Percentiles rank a stretch among this genome's conserved stretches.
Evolutionary conservation across 768 basidiomycete genomes (phyloP).

Genomic region (Boletus eberwhitei): DNA sequence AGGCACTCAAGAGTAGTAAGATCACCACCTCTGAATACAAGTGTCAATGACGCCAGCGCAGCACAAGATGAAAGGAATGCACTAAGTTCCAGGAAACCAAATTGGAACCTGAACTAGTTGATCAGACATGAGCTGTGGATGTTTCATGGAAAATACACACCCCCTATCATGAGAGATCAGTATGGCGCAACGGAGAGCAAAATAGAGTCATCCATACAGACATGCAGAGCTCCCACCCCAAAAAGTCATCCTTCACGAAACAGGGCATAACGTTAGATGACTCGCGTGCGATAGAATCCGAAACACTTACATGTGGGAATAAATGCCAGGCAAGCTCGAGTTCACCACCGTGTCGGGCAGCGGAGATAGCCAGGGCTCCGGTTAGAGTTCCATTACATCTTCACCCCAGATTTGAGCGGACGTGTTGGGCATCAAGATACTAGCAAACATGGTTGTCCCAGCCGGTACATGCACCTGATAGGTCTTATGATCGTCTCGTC

Average conservation of each 20-base stretch:
- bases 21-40: background rate
- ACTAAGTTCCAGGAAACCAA: slow-evolving; percentile 3
- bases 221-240: slow-evolving; percentile 1
- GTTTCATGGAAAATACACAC: background rate
- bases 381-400: background rate
- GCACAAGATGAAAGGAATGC: background rate
- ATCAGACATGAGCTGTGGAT: background rate
- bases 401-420: slow-evolving; percentile 3
- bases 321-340: background rate
- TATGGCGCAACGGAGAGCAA: too few species aligned
- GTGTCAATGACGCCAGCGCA: background rate
- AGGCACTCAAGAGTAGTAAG: background rate
- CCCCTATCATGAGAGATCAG: background rate
- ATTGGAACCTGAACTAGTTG: background rate
- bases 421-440: background rate
- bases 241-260: background rate
- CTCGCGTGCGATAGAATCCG: background rate
- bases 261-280: background rate
- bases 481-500: background rate
- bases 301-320: background rate
- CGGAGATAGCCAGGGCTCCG: background rate
- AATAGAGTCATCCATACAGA: background rate
- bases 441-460: slow-evolving; percentile 1
- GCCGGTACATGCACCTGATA: background rate
- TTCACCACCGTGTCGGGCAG: background rate